Base-by-base conservation (phyloP, 2,329 filamentous ascomycete genomes). In the Meredithiella fracta region DNA sequence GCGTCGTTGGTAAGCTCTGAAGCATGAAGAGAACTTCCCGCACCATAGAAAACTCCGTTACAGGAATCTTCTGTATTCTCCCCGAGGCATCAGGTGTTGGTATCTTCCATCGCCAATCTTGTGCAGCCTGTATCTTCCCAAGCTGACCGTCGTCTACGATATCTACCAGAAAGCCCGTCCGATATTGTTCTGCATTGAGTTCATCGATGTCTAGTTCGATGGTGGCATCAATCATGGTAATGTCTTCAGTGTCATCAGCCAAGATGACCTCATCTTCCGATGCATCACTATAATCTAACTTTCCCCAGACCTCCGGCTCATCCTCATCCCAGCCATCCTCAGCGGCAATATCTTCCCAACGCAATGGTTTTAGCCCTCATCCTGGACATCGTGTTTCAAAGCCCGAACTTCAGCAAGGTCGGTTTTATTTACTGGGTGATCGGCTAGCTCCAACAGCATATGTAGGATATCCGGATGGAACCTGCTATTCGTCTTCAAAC, bases 1-100 rank as follows among this genome's bases (percentile, higher is more conserved):
- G 64, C 1, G 80, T 83, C 1, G 85, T 91, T 4, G 82, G 77
- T 3, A 92, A 70, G 0, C 90, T 90, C 55, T 80, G 78, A 0
- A 97, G 75, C 86, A 96, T 94, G 63, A 87, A 91, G 0, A 96
- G 71, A 0, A 80, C 78, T 55, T 97, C 89, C 51, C 88, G 79
- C 25, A 90, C 70, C 9, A 82, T 72, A 60, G 90, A 81, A 1
- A 85, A 71, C 65, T 95, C 90, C 0, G 84, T 78, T 4, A 91
- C 71, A 1, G 67, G 62, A 0, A 71, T 65, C 57, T 73, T 74
- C 31, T 67, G 67, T 0, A 66, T 59, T 34, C 63, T 64, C 0
- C 65, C 67, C 8, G 62, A 59, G 2, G 64, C 52, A 20, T 72
- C 69, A 53, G 55, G 68, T 52, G 47, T 74, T 59, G 59, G 67